Base-by-base conservation (phyloP, 371 early-diverging fungal genomes). In the Syncephalastrum racemosum region DNA sequence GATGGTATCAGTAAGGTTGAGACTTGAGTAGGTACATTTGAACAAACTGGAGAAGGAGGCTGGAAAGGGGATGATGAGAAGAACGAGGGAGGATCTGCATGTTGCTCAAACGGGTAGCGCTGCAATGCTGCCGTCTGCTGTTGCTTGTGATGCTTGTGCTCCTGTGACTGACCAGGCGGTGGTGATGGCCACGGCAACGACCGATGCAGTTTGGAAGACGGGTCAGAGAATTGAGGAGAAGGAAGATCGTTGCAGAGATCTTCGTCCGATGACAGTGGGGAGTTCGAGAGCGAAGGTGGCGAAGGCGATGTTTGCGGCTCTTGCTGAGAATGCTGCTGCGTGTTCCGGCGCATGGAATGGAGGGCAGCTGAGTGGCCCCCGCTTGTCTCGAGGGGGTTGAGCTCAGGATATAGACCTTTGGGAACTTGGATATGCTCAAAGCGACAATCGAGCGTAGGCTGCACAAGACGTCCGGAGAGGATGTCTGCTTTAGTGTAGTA, bases 401-500 rank as follows among this genome's bases (percentile, higher is more conserved):
- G 53, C 50, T 87, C 87, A 22, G 86, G 87, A 63, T 87, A 87
- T 18, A 85, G 57, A 6, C 85, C 86, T 54, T 82, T 85, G 16
- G 86, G 86, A 2, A 87, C 70, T 0, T 59, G 64, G 18, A 87
- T 81, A 2, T 74, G 53, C 43, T 66, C 66, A 12, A 87, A 63
- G 19, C 63, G 52, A n/a, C 81, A 74, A 53, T 87, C 87, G 14
- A 60, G 47, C 1, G 73, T 63, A 13, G 87, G 87, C 4, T 79
- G 81, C 52, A 70, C 68, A 22, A 87, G 57, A 23, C 74, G 73
- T 2, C 76, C 84, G 25, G 71, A 58, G 27, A 79, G 58, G 13
- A 91, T 77, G 64, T 93, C 91, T 14, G 85, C 83, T 60, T 86
- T 86, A 46, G 86, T 83, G 63, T 90, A 94, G 67, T 94, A 94